Evolutionary conservation across 2,329 filamentous ascomycete genomes (phyloP), one percentile per base, ranked within the genome.

Genomic region (Allantophomopsis cytisporea): DNA sequence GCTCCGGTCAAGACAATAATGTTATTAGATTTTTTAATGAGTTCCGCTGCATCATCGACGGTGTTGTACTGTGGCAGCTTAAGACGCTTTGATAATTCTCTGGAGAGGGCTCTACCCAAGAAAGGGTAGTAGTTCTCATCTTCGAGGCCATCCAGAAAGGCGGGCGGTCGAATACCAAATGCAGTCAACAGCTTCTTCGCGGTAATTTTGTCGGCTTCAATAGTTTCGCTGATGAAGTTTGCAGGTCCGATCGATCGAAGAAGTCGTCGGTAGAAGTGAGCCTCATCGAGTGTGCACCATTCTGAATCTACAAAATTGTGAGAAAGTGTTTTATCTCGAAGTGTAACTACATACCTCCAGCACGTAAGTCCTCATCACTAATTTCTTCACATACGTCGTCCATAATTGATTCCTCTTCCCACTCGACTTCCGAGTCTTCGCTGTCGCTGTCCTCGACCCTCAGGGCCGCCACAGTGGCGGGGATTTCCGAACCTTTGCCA

Each of bases 1-100:
- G 91, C 91, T 38, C 91, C 91, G 1, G 91, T 96, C 48, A 98
- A 74, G 47, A 96, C 83, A 53, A 98, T 76, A 57, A 98, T 88
- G 58, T 94, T 94, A 49, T 74, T 74, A 41, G 80, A 76, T 43
- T 73, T 71, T 49, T 75, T 68, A 34, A 98, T 70, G 38, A 98
- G 66, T 12, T 69, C 62, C 7, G 91, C 87, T 4, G 85, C 91
- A 60, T 98, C 87, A 47, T 93, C 83, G 39, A 96, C 69, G 1
- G 80, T 79, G 63, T 94, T 94, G 69, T 85, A 88, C 44, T 80
- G 67, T 16, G 68, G 57, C 38, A 96, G 67, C 58, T 94, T 94
- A 47, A 77, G 75, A 37, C 89, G 78, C 60, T 85, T 91, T 40
- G 74, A 75, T 48, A 93, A 70, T 60, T 94, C 87, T 38, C 87